Evolutionary conservation across 805 yeast genomes (phyloP).

Genomic region (Metahyphopichia silvanorum): DNA sequence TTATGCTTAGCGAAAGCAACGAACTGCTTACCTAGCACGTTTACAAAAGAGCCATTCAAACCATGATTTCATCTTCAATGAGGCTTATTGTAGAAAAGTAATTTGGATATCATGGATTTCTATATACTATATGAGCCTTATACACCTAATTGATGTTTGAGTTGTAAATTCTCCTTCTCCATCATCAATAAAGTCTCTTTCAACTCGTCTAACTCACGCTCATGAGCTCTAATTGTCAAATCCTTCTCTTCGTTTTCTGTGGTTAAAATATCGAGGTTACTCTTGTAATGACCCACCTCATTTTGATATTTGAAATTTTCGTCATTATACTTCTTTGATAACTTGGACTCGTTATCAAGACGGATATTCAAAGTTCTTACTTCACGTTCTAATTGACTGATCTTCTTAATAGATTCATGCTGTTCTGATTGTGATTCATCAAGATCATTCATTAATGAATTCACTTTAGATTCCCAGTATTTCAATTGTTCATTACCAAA

Average conservation of each 20-base stretch:
- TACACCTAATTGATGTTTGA: conserved; percentile 42
- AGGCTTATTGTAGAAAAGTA: too few species aligned
- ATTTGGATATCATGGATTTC: too few species aligned
- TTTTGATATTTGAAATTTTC: conserved; percentile 57
- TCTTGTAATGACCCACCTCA: conserved; percentile 41
- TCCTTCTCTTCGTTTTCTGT: conserved; percentile 41
- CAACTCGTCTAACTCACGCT: conserved; percentile 54
- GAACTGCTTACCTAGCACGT: too few species aligned
- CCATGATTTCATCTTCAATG: too few species aligned
- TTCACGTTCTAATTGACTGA: conserved; percentile 48
- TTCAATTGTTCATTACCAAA: conserved; percentile 51
- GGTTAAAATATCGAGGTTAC: conserved; percentile 37
- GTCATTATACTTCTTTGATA: conserved; percentile 51
- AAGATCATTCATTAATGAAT: conserved; percentile 49
- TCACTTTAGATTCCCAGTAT: conserved; percentile 58
- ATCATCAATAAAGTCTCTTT: conserved; percentile 50
- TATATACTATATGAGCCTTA: too few species aligned
- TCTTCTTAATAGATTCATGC: conserved; percentile 50
- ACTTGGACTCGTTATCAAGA: conserved; percentile 47
- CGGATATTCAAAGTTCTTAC: conserved; percentile 53
- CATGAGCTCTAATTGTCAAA: conserved; percentile 42
- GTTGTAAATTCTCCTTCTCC: conserved; percentile 56
- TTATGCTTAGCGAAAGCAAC: too few species aligned
- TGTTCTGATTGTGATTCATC: conserved; percentile 45
- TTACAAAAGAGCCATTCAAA: too few species aligned